Base-by-base conservation (phyloP, 1,139 yeast genomes). In the Citeromyces hawaiiensis region DNA sequence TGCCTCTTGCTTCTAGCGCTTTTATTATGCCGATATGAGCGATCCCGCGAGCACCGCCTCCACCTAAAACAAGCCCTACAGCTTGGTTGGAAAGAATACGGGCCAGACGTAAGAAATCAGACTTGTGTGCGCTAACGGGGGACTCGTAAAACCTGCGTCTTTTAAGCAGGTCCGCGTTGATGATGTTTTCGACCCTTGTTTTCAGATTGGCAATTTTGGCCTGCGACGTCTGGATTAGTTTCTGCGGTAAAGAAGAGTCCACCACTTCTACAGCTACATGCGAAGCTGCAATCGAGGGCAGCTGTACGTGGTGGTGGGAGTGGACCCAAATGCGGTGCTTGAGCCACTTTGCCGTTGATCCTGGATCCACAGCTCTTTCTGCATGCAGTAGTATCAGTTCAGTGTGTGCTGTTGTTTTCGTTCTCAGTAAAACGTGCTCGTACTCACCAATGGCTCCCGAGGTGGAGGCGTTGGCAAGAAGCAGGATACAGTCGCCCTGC, bases 11-110 rank as follows among this genome's bases (percentile, higher is more conserved):
- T 55, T 91, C 97, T n/a, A 91, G 62, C 0, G 96, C 96, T 40
- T 79, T 76, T n/a, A 91, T 75, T 3, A 91, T 81, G 5, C 98
- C 98, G 38, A 88, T 70, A 54, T 91, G 98, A 7, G 96, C 75
- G 13, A 91, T 70, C 1, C 98, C 98, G 49, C 98, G 69, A 0
- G 98, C 95, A 25, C 98, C 98, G 36, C 98, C 98, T 11, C 98
- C 98, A 3, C 98, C 98, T 7, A 91, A 66, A 2, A 91, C 96
- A 15, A 91, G 64, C 0, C 97, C 98, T 32, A 91, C 86, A 0
- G 96, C 95, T 55, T 87, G 87, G 13, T 95, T 94, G 0, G 96
- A 83, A 19, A 91, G 60, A 11, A 91, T 72, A 49, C 98, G 69
- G 0, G 98, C 98, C 30, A 91, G 61, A 42, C 98, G 68, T 56